Conservation (phyloP, 2,329 filamentous ascomycete species). For the Ophiostoma populinum region DNA sequence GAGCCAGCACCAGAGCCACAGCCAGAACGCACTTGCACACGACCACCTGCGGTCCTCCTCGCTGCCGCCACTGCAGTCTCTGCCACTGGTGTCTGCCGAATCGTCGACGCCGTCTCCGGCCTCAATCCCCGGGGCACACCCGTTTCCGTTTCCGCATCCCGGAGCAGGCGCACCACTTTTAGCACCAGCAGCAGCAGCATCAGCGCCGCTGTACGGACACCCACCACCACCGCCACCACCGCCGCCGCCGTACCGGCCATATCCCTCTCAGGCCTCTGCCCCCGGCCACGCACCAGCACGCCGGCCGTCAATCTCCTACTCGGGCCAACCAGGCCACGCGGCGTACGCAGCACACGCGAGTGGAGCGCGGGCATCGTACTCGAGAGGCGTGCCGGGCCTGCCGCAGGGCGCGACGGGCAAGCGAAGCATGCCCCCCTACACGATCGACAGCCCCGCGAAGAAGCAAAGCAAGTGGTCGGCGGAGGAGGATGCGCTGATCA, state of each 20-base stretch:
- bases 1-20: neutral
- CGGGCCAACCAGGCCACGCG: too few species aligned
- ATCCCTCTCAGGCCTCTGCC: too few species aligned
- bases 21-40: neutral
- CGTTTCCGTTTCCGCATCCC: neutral
- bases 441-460: constrained; percentile 56
- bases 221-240: neutral
- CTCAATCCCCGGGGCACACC: constrained; percentile 15
- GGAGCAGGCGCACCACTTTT: neutral
- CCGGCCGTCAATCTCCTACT: too few species aligned
- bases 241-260: too few species aligned
- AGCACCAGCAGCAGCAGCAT: constrained; percentile 10
- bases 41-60: constrained; percentile 22
- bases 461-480: constrained; percentile 95
- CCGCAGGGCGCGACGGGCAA: neutral
- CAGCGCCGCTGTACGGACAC: neutral
- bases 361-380: neutral
- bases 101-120: constrained; percentile 20
- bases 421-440: constrained; percentile 34
- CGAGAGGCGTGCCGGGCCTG: neutral
- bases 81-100: neutral
- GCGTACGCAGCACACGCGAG: too few species aligned
- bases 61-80: constrained; percentile 14
- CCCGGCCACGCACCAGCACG: too few species aligned
- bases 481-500: constrained; percentile 86